phyloP scores from a whole-genome alignment of 1,284 basidiomycete species.

The Moniliella sp. region DNA sequence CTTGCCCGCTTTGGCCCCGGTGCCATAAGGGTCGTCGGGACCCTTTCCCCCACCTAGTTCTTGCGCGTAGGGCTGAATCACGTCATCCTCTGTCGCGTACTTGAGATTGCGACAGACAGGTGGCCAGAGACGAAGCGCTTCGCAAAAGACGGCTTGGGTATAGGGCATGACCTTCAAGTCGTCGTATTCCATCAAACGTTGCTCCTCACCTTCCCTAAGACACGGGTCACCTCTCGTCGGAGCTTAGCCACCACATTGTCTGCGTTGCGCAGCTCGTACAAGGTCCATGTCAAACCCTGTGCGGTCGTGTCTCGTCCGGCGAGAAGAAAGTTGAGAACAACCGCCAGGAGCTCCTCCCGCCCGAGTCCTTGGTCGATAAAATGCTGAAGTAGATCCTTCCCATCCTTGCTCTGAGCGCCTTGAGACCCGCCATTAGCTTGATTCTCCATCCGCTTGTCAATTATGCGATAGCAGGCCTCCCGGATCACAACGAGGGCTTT shows the following conservation, averaged over 20 bases:
- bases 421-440: too few relatives aligned
- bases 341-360: conserved; percentile 14
- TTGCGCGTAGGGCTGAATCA: conserved; percentile 13
- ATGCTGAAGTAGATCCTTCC: conserved; percentile 19
- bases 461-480: conserved; percentile 18
- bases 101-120: conserved; percentile 8
- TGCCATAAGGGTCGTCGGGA: background rate
- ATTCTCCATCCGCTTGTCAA: conserved; percentile 14
- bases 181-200: conserved; percentile 12
- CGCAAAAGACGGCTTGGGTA: conserved; percentile 15
- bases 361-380: conserved; percentile 17
- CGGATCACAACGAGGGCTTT: conserved; percentile 14
- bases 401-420: conserved; percentile 6
- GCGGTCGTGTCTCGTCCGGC: conserved; percentile 22
- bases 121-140: conserved; percentile 15
- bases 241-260: conserved; percentile 12
- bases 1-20: conserved; percentile 2
- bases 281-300: conserved; percentile 15
- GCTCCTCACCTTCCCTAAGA: conserved; percentile 5
- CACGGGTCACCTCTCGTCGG: conserved; percentile 8
- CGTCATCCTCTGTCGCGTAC: conserved; percentile 11
- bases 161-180: conserved; percentile 14
- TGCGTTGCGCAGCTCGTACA: conserved; percentile 12
- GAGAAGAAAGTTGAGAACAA: conserved; percentile 23
- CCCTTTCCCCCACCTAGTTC: conserved; percentile 3